These are phyloP conservation scores for Suillus subluteus DNA, from an alignment of 768 basidiomycete genomes.

Conservation along the genomic window DNA sequence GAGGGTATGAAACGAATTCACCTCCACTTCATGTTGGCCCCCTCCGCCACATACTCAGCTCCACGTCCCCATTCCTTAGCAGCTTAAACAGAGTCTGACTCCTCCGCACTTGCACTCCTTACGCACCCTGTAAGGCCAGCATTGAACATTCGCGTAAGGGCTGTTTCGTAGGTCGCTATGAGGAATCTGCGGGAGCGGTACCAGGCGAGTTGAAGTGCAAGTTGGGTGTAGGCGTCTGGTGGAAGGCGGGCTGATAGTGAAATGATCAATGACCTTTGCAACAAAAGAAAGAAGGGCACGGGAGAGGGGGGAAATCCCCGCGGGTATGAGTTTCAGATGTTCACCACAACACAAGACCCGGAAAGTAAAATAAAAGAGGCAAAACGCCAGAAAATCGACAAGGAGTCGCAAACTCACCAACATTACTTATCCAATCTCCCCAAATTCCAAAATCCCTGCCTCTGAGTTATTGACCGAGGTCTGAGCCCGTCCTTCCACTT, in stretches of 20 bases:
- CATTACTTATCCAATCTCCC: slow-evolving; percentile 80
- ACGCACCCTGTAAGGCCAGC: slow-evolving; percentile 87
- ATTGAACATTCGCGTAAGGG: slow-evolving; percentile 83
- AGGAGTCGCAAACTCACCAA: slow-evolving; percentile 51
- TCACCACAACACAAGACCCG: background rate
- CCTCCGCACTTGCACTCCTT: slow-evolving; percentile 75
- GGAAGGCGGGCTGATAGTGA: slow-evolving; percentile 48
- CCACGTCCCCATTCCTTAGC: slow-evolving; percentile 19
- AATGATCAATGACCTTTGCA: background rate
- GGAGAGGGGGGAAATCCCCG: too few species aligned
- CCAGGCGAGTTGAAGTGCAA: slow-evolving; percentile 92
- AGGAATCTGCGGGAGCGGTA: slow-evolving; percentile 74
- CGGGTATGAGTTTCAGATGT: background rate
- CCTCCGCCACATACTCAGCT: background rate
- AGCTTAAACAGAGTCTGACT: slow-evolving; percentile 25
- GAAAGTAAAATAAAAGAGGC: background rate
- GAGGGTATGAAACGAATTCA: background rate
- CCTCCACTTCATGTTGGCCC: background rate
- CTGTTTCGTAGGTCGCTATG: slow-evolving; percentile 93
- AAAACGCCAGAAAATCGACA: background rate
- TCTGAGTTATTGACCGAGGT: slow-evolving; percentile 68
- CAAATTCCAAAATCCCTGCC: slow-evolving; percentile 79
- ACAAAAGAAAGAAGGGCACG: background rate
- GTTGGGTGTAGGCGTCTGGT: slow-evolving; percentile 89
- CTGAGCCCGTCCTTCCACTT: slow-evolving; percentile 60